Evolutionary conservation across 2,329 filamentous ascomycete species (phyloP), one percentile per base, ranked within the genome.

Genomic region (Monosporascus sp.): DNA sequence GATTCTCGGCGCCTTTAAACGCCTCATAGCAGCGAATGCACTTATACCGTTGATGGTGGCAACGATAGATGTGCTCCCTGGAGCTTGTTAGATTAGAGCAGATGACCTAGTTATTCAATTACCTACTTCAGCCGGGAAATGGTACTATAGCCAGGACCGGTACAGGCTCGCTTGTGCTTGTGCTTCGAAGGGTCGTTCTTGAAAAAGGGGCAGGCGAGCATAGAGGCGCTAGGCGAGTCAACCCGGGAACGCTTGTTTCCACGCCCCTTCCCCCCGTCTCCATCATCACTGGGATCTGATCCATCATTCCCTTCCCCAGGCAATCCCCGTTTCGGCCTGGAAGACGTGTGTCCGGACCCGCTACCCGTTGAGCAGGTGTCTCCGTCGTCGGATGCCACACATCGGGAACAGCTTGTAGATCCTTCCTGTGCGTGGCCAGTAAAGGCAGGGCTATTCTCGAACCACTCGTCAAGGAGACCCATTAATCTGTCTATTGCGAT

Each of bases 41-140:
- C 27, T 49, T 54, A 35, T 54, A 37, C 24, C 41, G 20, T 8
- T 52, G 49, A 3, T n/a, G 27, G 45, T 54, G 49, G 9, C 39
- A 35, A 5, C 53, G 49, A 18, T 54, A 54, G 20, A 54, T 51
- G 15, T 54, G 53, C 39, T 52, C 53, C 46, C 53, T 54, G 17
- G 9, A 27, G n/a, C 9, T 9, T 1, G 17, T 53, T 25, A 50
- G 51, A 31, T 11, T 3, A 14, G 15, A 41, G 18, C 9, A 15
- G 24, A 2, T 46, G 20, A 3, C 22, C 1, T 11, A n/a, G 25
- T 14, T 20, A 11, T 14, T n/a, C 15, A 1, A 44, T 39, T 38
- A 24, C 43, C 6, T 31, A 54, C 53, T 52, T 52, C 6, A 54
- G 22, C 18, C 53, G 39, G 9, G 53, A 43, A 14, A 54, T 51